Conservation (phyloP, 2,329 filamentous ascomycete species). For the Parafenestella ontariensis region DNA sequence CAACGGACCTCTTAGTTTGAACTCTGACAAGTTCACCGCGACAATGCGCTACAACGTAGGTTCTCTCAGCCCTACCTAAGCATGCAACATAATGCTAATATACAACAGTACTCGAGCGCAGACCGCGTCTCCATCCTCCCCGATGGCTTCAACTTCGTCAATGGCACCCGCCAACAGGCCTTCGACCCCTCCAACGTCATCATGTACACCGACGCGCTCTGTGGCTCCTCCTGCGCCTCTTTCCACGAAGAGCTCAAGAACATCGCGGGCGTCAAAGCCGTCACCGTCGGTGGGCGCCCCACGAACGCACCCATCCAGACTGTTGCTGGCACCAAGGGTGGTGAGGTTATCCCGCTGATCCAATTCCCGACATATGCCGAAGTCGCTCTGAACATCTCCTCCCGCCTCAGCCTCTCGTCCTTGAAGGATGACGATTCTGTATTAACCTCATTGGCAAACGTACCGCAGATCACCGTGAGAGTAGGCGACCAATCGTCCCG, state of each 20-base stretch:
- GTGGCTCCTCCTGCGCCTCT: constrained; percentile 65
- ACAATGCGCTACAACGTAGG: constrained; percentile 43
- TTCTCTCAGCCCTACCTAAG: neutral
- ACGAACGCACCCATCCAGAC: constrained; percentile 63
- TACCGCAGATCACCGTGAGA: constrained; percentile 21
- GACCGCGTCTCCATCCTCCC: constrained; percentile 23
- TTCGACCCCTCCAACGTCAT: constrained; percentile 51
- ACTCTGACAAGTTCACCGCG: constrained; percentile 49
- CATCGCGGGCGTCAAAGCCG: constrained; percentile 60
- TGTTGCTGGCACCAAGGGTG: constrained; percentile 67
- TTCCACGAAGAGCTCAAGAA: constrained; percentile 62
- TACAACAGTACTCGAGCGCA: constrained; percentile 23
- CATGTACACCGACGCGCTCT: constrained; percentile 62
- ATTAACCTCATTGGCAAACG: constrained; percentile 18
- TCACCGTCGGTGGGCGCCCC: constrained; percentile 66
- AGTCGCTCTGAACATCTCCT: constrained; percentile 22
- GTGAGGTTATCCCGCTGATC: constrained; percentile 37
- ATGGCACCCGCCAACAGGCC: constrained; percentile 27
- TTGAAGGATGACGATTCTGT: constrained; percentile 12
- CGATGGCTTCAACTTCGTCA: constrained; percentile 23
- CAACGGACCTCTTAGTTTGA: constrained; percentile 48
- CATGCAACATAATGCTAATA: constrained; percentile 2
- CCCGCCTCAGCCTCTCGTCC: constrained; percentile 6
- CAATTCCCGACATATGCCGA: constrained; percentile 24
- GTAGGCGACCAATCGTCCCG: constrained; percentile 22